phyloP scores from a whole-genome alignment of 305 asterid genomes.

The Ajuga reptans region DNA sequence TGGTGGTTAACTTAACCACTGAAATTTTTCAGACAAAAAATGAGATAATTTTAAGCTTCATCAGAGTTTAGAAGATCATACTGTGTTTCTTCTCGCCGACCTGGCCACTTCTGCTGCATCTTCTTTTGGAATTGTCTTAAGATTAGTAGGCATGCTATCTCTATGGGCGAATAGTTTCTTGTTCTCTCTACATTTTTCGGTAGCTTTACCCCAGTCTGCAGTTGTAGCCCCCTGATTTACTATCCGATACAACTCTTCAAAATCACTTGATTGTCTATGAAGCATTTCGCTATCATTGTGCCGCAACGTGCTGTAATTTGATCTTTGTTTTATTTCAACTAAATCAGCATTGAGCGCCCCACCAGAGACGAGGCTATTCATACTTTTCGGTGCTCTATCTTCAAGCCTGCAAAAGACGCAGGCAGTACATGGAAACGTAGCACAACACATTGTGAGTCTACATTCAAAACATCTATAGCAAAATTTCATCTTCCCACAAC shows the following conservation, averaged over 20 bases:
- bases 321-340: slow-evolving; percentile 32
- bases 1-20: neutral
- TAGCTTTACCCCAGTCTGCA: slow-evolving; percentile 39
- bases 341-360: slow-evolving; percentile 30
- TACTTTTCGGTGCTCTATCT: slow-evolving; percentile 30
- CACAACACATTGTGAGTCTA: neutral
- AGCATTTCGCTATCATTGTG: slow-evolving; percentile 16
- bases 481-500: slow-evolving; percentile 1
- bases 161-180: slow-evolving; percentile 25
- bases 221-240: slow-evolving; percentile 20
- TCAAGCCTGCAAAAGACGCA: slow-evolving; percentile 43
- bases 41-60: neutral
- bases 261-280: slow-evolving; percentile 10
- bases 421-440: neutral
- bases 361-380: slow-evolving; percentile 24
- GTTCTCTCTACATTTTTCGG: slow-evolving; percentile 25
- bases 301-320: slow-evolving; percentile 32
- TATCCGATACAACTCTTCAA: neutral
- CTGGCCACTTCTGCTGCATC: slow-evolving; percentile 19
- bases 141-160: slow-evolving; percentile 16
- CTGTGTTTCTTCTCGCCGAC: slow-evolving; percentile 19
- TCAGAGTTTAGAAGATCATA: slow-evolving; percentile 17
- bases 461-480: neutral
- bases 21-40: neutral
- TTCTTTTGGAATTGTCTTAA: slow-evolving; percentile 17